Base-by-base conservation (phyloP, 495 filamentous ascomycete species). In the Rusavskia elegans region DNA sequence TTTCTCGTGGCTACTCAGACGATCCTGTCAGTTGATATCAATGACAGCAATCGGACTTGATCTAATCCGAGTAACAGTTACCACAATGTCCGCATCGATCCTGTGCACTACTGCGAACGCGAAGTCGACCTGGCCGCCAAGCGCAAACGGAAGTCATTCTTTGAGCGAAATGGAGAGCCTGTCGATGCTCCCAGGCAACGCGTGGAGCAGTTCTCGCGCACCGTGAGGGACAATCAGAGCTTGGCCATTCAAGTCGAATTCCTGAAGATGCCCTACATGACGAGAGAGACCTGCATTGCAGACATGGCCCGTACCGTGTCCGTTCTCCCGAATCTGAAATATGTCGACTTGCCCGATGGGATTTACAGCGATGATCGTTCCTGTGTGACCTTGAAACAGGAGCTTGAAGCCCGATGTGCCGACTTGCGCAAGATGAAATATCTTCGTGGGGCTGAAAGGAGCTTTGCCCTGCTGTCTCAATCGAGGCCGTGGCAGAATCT, bases 221-320 rank as follows among this genome's bases (percentile, higher is more conserved):
- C 88, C 0, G 79, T 97, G 35, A 77, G 89, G 53, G 83, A 89
- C 32, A 79, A 83, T 29, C 73, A 74, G 23, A 72, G 73, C 9
- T 68, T 92, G 16, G 87, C 78, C 0, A 63, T 68, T 5, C 69
- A 75, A 25, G 85, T 95, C 11, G 68, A 83, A 54, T 85, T 82
- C 51, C 69, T 98, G 50, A 90, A 95, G 68, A 82, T 85, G 59
- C 86, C 92, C n/a, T 97, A 95, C 64, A 95, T 95, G 92, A 83
- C 87, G 44, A 81, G 92, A 41, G 90, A 96, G 66, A 82, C 83
- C 7, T 84, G 77, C 69, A 89, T 88, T 64, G 72, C 84, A 36
- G 83, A 87, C 53, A 77, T 95, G 49, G 92, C 92, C 16, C 79
- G 87, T 41, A 86, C 83, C 20, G 82, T 96, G 37, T 86, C 85